phyloP scores from a whole-genome alignment of 2,329 filamentous ascomycete species.

The Coniosporium tulheliwenetii region DNA sequence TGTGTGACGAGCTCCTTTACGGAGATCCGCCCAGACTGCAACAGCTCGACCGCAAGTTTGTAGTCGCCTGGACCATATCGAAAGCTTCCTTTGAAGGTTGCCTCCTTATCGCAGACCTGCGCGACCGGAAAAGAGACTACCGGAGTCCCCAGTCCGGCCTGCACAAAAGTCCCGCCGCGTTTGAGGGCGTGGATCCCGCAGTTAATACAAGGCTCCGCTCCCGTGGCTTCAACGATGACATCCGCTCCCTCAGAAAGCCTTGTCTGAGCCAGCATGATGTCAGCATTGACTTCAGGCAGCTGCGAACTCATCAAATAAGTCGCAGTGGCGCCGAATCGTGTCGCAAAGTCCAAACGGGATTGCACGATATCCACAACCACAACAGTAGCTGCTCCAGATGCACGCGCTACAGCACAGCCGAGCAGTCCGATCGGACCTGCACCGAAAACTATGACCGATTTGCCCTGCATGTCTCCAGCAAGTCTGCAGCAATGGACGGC shows the following conservation, averaged over 20 bases:
- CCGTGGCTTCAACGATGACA: conserved; percentile 34
- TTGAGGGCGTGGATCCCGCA: conserved; percentile 27
- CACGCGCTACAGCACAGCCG: conserved; percentile 9
- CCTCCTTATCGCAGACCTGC: conserved; percentile 13
- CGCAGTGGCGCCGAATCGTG: conserved; percentile 7
- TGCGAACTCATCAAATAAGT: conserved; percentile 4
- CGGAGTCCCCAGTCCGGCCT: conserved; percentile 10
- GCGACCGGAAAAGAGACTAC: conserved; percentile 9
- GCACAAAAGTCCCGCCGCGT: conserved; percentile 29
- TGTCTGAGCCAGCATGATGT: conserved; percentile 5
- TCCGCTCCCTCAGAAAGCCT: conserved; percentile 30
- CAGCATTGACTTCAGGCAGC: conserved; percentile 5
- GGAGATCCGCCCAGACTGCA: conserved; percentile 5
- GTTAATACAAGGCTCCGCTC: conserved; percentile 32
- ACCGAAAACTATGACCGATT: conserved; percentile 9
- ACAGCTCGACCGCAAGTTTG: conserved; percentile 7
- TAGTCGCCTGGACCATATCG: conserved; percentile 15
- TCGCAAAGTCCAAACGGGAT: conserved; percentile 10
- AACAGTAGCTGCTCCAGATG: conserved; percentile 9
- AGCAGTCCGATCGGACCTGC: conserved; percentile 13
- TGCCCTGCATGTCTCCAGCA: conserved; percentile 5
- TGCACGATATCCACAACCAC: conserved; percentile 9
- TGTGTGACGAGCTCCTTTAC: conserved; percentile 8
- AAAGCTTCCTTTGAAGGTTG: conserved; percentile 11
- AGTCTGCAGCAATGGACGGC: conserved; percentile 11